A percentile compares a stretch with the other conserved stretches of the same genome.
These are phyloP conservation scores for Coemansia sp. DNA, from an alignment of 192 early-diverging fungal genomes.

Conservation along the genomic window DNA sequence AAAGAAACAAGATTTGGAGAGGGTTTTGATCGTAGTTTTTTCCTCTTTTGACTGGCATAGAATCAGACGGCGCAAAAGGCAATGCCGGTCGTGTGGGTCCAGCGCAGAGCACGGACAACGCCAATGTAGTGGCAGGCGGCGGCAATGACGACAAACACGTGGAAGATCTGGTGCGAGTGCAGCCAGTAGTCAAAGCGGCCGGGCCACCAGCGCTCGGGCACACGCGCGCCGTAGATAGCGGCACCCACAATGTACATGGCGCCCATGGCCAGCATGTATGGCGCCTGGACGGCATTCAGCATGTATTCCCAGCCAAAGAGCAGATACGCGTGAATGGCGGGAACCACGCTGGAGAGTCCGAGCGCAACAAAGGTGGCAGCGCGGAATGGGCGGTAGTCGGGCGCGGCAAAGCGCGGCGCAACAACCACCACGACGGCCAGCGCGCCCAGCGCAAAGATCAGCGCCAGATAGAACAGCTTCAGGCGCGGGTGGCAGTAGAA, in stretches of 20 bases:
- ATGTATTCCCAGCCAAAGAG: conserved; percentile 67
- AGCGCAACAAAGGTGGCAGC: conserved; percentile 77
- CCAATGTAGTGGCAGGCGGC: conserved; percentile 71
- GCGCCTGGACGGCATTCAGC: conserved; percentile 61
- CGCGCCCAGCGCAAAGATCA: conserved; percentile 64
- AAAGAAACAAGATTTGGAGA: background rate
- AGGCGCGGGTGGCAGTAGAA: conserved; percentile 64
- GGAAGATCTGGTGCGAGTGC: conserved; percentile 91
- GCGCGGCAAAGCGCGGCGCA: conserved; percentile 64
- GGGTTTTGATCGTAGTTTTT: background rate
- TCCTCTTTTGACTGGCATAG: background rate
- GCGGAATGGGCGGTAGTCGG: conserved; percentile 77
- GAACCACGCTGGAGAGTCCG: conserved; percentile 75
- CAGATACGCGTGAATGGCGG: conserved; percentile 63
- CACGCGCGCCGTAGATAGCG: conserved; percentile 76
- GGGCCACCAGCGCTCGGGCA: conserved; percentile 86
- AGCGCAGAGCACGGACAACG: conserved; percentile 59
- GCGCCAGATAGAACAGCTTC: conserved; percentile 59
- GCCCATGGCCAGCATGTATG: conserved; percentile 72
- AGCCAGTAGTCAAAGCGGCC: conserved; percentile 81
- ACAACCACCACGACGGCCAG: conserved; percentile 66
- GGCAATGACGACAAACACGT: conserved; percentile 76
- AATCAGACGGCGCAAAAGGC: conserved; percentile 16
- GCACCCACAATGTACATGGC: conserved; percentile 78
- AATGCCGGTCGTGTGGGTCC: conserved; percentile 42